phyloP scores from a whole-genome alignment of 768 basidiomycete genomes.

The Auriscalpium microsporum region DNA sequence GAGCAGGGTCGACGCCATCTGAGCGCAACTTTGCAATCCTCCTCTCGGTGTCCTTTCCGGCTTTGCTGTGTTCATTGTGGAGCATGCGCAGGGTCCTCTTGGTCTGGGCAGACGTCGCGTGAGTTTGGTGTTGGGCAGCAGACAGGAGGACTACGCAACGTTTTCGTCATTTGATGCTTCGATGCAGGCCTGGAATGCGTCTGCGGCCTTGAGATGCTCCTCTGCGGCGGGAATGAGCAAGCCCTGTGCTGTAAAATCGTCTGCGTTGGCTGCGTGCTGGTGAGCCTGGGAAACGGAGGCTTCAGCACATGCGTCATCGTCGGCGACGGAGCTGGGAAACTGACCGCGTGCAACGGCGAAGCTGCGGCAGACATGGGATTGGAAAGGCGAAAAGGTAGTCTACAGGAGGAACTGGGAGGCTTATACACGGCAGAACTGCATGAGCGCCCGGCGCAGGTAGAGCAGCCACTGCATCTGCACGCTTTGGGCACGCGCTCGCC shows the following conservation, averaged over 20 bases:
- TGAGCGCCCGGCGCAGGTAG: neutral
- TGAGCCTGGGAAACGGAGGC: constrained; percentile 49
- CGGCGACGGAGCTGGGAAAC: neutral
- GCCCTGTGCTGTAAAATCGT: constrained; percentile 59
- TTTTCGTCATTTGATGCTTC: constrained; percentile 68
- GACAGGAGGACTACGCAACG: constrained; percentile 29
- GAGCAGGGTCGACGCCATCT: constrained; percentile 68
- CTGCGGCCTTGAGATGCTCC: constrained; percentile 69
- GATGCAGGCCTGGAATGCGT: constrained; percentile 64
- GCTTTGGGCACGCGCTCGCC: neutral
- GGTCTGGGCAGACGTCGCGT: constrained; percentile 35
- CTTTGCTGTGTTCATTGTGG: constrained; percentile 64
- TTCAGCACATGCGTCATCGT: constrained; percentile 1
- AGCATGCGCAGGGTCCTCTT: constrained; percentile 72
- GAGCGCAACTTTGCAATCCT: constrained; percentile 62
- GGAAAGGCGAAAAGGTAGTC: neutral
- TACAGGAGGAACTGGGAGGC: neutral
- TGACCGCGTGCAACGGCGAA: constrained; percentile 20
- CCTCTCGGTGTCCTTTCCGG: constrained; percentile 62
- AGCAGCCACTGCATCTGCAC: neutral
- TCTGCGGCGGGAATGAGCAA: constrained; percentile 64
- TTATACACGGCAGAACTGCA: neutral
- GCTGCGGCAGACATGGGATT: constrained; percentile 15
- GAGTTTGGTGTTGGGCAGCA: constrained; percentile 4
- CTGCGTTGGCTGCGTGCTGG: constrained; percentile 74